A percentile compares a stretch with the other conserved stretches of the same genome.
Conservation (phyloP, 805 yeast genomes). For the Brettanomyces sp. region DNA sequence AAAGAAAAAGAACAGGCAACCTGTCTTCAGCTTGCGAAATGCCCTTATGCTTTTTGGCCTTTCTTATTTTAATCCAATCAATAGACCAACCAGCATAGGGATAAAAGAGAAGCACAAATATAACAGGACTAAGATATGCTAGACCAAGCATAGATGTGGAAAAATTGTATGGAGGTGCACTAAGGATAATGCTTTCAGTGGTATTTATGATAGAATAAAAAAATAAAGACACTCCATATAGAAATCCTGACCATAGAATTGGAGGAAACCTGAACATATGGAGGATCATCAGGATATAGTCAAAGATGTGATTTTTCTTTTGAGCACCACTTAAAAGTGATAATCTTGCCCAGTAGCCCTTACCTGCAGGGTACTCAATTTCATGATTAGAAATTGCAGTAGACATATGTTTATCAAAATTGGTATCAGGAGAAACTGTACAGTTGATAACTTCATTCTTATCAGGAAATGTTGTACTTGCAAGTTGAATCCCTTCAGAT, state of each 20-base stretch:
- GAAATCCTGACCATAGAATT: slow-evolving; percentile 49
- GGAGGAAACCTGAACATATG: slow-evolving; percentile 39
- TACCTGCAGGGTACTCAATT: slow-evolving; percentile 19
- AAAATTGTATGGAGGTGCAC: slow-evolving; percentile 42
- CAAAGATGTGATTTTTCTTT: slow-evolving; percentile 19
- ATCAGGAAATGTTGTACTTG: background rate
- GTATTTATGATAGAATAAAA: slow-evolving; percentile 43
- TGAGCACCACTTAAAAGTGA: slow-evolving; percentile 30
- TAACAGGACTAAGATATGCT: slow-evolving; percentile 43
- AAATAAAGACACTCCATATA: slow-evolving; percentile 38
- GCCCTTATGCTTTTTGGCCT: slow-evolving; percentile 44
- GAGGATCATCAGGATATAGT: slow-evolving; percentile 28
- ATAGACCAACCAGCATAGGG: slow-evolving; percentile 39
- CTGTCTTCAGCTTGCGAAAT: slow-evolving; percentile 49
- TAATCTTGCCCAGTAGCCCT: slow-evolving; percentile 34
- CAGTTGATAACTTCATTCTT: slow-evolving; percentile 8
- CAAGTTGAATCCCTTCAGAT: background rate
- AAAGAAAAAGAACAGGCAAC: slow-evolving; percentile 40
- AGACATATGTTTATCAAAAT: slow-evolving; percentile 21
- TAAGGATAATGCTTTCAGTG: slow-evolving; percentile 35
- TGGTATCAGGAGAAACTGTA: slow-evolving; percentile 12
- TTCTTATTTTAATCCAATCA: slow-evolving; percentile 38
- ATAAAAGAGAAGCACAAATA: slow-evolving; percentile 35
- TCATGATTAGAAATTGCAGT: slow-evolving; percentile 14
- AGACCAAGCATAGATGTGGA: slow-evolving; percentile 38